These are phyloP conservation scores for Citrus hindsii DNA, from an alignment of 345 rosid genomes.

Conservation along the genomic window DNA sequence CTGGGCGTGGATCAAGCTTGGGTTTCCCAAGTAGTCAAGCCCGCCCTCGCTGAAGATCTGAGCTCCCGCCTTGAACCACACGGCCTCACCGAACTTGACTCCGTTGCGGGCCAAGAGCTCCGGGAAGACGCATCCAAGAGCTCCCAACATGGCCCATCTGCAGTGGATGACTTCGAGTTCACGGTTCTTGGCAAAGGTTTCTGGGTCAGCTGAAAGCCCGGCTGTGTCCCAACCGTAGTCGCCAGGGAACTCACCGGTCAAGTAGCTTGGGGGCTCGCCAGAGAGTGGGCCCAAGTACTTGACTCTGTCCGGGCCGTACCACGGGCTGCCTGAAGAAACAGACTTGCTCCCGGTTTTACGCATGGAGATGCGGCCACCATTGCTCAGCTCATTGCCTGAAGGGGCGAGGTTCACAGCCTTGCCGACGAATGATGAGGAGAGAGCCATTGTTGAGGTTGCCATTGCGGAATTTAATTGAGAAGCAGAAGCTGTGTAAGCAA, in stretches of 20 bases:
- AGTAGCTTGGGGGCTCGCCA: slow-evolving; percentile 62
- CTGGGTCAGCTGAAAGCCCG: slow-evolving; percentile 88
- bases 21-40: slow-evolving; percentile 80
- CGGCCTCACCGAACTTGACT: slow-evolving; percentile 72
- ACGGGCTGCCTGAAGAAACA: slow-evolving; percentile 50
- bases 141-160: slow-evolving; percentile 87
- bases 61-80: slow-evolving; percentile 87
- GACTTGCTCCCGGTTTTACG: slow-evolving; percentile 36
- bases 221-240: slow-evolving; percentile 84
- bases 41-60: slow-evolving; percentile 84
- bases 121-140: slow-evolving; percentile 75
- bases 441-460: slow-evolving; percentile 58
- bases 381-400: slow-evolving; percentile 23
- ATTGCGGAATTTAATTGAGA: slow-evolving; percentile 1
- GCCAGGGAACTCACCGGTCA: slow-evolving; percentile 78
- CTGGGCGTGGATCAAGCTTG: slow-evolving; percentile 75
- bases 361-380: slow-evolving; percentile 47
- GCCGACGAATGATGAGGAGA: slow-evolving; percentile 52
- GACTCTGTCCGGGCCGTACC: slow-evolving; percentile 77
- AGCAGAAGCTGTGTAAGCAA: not conserved
- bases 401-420: slow-evolving; percentile 48
- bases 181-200: slow-evolving; percentile 87
- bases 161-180: slow-evolving; percentile 81
- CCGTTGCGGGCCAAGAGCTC: slow-evolving; percentile 79
- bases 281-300: slow-evolving; percentile 78